These are phyloP conservation scores for Brettanomyces custersianus DNA, from an alignment of 805 yeast genomes.

Conservation along the genomic window DNA sequence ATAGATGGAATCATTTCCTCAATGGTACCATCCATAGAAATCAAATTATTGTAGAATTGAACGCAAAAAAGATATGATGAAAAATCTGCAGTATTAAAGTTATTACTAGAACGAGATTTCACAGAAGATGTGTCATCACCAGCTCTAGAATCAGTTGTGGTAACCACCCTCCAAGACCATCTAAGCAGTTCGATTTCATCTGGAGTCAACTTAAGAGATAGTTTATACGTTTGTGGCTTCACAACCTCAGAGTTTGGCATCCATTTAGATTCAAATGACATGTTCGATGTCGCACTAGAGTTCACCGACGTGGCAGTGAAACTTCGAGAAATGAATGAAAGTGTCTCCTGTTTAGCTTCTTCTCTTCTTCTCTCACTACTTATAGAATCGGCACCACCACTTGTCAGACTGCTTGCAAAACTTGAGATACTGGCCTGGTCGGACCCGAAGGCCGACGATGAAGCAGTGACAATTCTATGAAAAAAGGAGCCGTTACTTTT, in stretches of 20 bases:
- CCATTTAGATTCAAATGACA: slow-evolving; percentile 25
- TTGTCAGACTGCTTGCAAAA: slow-evolving; percentile 1
- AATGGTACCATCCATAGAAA: slow-evolving; percentile 50
- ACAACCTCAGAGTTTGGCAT: slow-evolving; percentile 24
- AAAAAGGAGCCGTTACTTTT: neutral
- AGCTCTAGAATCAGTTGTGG: slow-evolving; percentile 9
- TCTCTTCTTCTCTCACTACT: neutral
- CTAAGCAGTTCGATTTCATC: slow-evolving; percentile 36
- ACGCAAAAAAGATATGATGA: slow-evolving; percentile 60
- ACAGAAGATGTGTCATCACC: slow-evolving; percentile 1
- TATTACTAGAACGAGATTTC: neutral
- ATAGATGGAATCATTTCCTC: slow-evolving; percentile 65
- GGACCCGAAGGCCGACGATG: slow-evolving; percentile 1
- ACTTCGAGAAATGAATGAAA: slow-evolving; percentile 15
- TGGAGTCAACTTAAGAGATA: slow-evolving; percentile 19
- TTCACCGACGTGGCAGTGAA: slow-evolving; percentile 19
- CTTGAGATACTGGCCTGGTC: slow-evolving; percentile 4
- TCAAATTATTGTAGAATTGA: slow-evolving; percentile 65
- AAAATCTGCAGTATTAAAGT: slow-evolving; percentile 25
- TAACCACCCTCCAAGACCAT: slow-evolving; percentile 37
- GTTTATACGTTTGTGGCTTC: slow-evolving; percentile 15
- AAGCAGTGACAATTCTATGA: neutral
- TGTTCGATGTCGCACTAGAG: slow-evolving; percentile 19
- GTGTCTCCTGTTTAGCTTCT: slow-evolving; percentile 7
- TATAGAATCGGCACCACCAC: neutral